phyloP scores from a whole-genome alignment of 371 early-diverging fungal species.

The Mortierella sp. region DNA sequence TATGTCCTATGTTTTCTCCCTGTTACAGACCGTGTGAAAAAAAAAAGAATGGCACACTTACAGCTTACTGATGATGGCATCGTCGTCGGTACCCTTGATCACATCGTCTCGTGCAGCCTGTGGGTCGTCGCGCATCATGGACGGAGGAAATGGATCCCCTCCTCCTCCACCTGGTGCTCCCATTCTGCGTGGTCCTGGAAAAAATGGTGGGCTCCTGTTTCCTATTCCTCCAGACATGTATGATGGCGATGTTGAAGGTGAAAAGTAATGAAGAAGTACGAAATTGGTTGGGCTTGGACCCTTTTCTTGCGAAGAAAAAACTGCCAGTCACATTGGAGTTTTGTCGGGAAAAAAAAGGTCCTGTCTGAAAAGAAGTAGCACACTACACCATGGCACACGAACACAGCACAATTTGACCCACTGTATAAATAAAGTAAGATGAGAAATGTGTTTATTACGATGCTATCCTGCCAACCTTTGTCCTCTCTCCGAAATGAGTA shows the following conservation, averaged over 20 bases:
- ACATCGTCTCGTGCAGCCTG: conserved; percentile 67
- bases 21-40: background rate
- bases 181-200: conserved; percentile 27
- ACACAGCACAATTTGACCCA: too few species aligned
- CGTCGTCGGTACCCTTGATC: conserved; percentile 89
- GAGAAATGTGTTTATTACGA: too few species aligned
- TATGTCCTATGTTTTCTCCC: too few species aligned
- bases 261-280: background rate
- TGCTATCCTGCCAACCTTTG: too few species aligned
- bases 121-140: conserved; percentile 14
- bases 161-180: background rate
- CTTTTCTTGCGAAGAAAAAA: background rate
- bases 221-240: conserved; percentile 34
- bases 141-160: background rate
- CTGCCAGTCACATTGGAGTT: too few species aligned
- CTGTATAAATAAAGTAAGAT: too few species aligned
- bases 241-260: background rate
- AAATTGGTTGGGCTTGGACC: background rate
- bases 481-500: too few species aligned
- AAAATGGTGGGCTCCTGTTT: conserved; percentile 35
- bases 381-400: too few species aligned
- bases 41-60: conserved; percentile 49
- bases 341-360: too few species aligned
- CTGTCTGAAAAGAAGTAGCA: too few species aligned
- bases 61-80: conserved; percentile 87